Evolutionary conservation across 83 land plant species (phyloP).

Genomic region (Diphasiastrum complanatum): DNA sequence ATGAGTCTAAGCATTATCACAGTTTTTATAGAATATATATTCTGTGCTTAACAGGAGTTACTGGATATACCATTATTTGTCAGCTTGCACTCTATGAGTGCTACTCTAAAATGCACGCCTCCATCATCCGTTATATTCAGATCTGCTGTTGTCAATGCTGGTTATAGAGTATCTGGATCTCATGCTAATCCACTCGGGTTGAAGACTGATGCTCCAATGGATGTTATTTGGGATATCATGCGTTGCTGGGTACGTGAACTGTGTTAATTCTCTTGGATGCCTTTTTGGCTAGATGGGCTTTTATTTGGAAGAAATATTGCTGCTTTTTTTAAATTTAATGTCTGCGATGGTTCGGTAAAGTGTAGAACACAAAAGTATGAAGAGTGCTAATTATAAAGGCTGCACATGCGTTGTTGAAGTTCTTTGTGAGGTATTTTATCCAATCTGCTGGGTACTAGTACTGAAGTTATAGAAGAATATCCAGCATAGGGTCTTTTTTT

Average conservation of each 20-base stretch:
- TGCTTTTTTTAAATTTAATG: background rate
- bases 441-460: no score
- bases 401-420: no score
- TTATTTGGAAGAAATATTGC: background rate
- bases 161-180: slow-evolving; percentile 84
- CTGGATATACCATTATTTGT: slow-evolving; percentile 82
- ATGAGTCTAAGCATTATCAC: no score
- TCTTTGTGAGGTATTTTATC: no score
- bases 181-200: slow-evolving; percentile 86
- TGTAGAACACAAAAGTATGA: no score
- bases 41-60: slow-evolving; percentile 56
- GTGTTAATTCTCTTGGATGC: background rate
- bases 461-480: no score
- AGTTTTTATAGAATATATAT: background rate
- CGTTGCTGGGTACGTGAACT: slow-evolving; percentile 84
- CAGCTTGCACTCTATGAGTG: slow-evolving; percentile 78
- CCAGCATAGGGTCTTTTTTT: no score
- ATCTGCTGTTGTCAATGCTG: slow-evolving; percentile 94
- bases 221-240: slow-evolving; percentile 98
- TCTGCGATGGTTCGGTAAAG: no score
- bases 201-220: slow-evolving; percentile 95
- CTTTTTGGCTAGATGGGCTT: background rate
- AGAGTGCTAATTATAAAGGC: no score
- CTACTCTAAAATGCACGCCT: slow-evolving; percentile 91
- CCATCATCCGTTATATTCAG: slow-evolving; percentile 83